phyloP scores from a whole-genome alignment of 2,329 filamentous ascomycete species.

The Penicillium aurantiogriseum region DNA sequence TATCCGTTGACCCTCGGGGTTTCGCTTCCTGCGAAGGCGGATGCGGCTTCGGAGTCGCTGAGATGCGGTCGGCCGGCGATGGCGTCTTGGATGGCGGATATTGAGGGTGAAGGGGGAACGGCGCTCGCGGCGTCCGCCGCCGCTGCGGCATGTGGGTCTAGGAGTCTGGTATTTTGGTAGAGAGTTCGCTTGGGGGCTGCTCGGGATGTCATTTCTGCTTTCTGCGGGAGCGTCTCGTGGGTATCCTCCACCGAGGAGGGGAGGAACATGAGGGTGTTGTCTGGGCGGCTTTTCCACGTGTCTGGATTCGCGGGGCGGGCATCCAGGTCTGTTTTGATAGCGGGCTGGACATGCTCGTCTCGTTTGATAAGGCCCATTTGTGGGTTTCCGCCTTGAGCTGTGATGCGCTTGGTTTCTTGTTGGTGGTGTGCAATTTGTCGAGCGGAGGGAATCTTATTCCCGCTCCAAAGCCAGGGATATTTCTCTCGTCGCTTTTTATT shows the following conservation, averaged over 20 bases:
- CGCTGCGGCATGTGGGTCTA: slow-evolving; percentile 44
- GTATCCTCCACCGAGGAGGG: slow-evolving; percentile 53
- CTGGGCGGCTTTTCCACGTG: slow-evolving; percentile 69
- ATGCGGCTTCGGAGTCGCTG: slow-evolving; percentile 59
- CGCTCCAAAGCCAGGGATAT: slow-evolving; percentile 83
- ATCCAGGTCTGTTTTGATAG: slow-evolving; percentile 62
- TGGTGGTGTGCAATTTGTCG: slow-evolving; percentile 57
- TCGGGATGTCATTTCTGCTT: slow-evolving; percentile 66
- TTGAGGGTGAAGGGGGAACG: slow-evolving; percentile 72
- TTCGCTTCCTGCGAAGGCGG: slow-evolving; percentile 58
- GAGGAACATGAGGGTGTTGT: slow-evolving; percentile 84
- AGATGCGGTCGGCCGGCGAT: slow-evolving; percentile 69
- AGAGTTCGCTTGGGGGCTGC: slow-evolving; percentile 74
- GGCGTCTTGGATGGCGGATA: slow-evolving; percentile 80
- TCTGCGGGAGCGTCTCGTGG: slow-evolving; percentile 62
- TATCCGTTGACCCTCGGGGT: slow-evolving; percentile 93
- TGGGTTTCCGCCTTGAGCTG: slow-evolving; percentile 59
- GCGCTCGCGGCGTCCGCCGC: slow-evolving; percentile 30
- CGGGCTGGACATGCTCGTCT: slow-evolving; percentile 45
- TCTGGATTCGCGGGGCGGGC: slow-evolving; percentile 75
- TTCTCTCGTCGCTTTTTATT: slow-evolving; percentile 82
- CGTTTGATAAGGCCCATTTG: slow-evolving; percentile 49
- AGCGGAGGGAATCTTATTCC: slow-evolving; percentile 73
- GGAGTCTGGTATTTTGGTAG: slow-evolving; percentile 80
- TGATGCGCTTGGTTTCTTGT: slow-evolving; percentile 67